Conservation (phyloP, 805 yeast genomes). For the Torulaspora quercuum region DNA sequence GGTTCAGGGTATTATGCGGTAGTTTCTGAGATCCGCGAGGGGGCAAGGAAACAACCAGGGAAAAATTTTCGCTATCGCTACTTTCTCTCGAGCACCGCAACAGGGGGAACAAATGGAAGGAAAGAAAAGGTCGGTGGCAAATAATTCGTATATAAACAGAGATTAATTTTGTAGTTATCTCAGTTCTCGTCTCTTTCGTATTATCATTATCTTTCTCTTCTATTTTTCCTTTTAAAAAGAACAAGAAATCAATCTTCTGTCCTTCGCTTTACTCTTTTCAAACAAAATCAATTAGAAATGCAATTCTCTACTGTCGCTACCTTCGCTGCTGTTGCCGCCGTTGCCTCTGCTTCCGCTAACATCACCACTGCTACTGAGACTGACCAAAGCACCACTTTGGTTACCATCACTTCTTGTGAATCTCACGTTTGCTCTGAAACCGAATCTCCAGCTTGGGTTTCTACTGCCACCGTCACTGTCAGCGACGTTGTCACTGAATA, state of each 20-base stretch:
- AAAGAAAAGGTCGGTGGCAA: no score
- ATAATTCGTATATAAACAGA: constrained; percentile 1
- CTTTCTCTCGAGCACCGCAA: no score
- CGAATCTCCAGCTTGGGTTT: constrained; percentile 36
- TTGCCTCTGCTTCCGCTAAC: constrained; percentile 28
- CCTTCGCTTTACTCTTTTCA: constrained; percentile 29
- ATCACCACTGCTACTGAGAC: constrained; percentile 27
- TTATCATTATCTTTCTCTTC: neutral
- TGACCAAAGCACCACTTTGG: constrained; percentile 35
- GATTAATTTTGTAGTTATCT: neutral
- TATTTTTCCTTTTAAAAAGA: constrained; percentile 4
- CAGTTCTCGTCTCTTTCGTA: neutral
- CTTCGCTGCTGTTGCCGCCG: constrained; percentile 37
- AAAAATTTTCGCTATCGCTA: no score
- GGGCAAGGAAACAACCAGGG: no score
- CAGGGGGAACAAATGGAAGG: no score
- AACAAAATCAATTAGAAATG: constrained; percentile 34
- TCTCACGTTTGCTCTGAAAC: constrained; percentile 34
- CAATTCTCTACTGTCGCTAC: constrained; percentile 42
- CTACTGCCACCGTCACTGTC: constrained; percentile 37
- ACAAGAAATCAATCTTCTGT: constrained; percentile 30
- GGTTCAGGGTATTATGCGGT: no score
- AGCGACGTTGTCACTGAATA: constrained; percentile 37
- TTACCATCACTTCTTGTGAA: constrained; percentile 38
- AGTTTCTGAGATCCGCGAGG: no score